Evolutionary conservation across 441 rosid species (phyloP).

Genomic region (Flueggea neowawraea): DNA sequence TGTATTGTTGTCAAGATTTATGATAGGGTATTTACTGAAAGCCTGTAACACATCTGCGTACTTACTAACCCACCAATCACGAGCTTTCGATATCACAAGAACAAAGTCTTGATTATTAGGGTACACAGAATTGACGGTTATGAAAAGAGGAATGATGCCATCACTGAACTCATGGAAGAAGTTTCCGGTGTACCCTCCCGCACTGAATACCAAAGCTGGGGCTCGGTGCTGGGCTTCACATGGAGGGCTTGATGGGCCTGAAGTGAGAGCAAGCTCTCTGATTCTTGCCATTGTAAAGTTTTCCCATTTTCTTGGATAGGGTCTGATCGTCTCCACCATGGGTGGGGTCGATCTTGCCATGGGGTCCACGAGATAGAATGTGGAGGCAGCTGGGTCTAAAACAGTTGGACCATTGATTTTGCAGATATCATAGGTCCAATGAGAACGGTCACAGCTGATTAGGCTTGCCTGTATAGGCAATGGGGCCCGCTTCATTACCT

Average conservation of each 20-base stretch:
- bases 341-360: constrained; percentile 3
- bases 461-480: not conserved
- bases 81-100: constrained; percentile 35
- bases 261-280: constrained; percentile 35
- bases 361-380: constrained; percentile 19
- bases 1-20: constrained; percentile 39
- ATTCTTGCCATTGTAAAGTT: constrained; percentile 24
- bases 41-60: constrained; percentile 31
- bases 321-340: constrained; percentile 31
- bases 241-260: constrained; percentile 21
- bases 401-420: constrained; percentile 36
- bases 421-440: constrained; percentile 45
- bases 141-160: constrained; percentile 57
- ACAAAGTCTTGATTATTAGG: constrained; percentile 33
- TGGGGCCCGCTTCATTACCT: not conserved
- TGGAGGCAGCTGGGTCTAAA: constrained; percentile 33
- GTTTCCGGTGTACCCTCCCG: constrained; percentile 67
- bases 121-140: constrained; percentile 39
- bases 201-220: constrained; percentile 56
- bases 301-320: constrained; percentile 58
- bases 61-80: constrained; percentile 58
- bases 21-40: constrained; percentile 40
- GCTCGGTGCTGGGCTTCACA: constrained; percentile 32
- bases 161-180: constrained; percentile 64
- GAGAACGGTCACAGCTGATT: constrained; percentile 53